Base-by-base conservation (phyloP, 305 asterid genomes). In the Plantago coronopus region DNA sequence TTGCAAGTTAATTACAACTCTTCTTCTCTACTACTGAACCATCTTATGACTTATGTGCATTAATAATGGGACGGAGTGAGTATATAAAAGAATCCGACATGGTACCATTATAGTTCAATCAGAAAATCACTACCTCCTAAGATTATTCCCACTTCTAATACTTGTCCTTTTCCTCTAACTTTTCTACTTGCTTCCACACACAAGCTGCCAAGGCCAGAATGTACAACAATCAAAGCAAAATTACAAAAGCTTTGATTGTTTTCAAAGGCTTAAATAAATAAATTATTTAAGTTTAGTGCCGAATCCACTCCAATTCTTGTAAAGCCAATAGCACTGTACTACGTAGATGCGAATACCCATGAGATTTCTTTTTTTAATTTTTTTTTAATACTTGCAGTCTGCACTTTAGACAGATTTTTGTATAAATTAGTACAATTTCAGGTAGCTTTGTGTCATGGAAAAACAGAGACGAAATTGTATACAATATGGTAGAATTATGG, bases 121-220 rank as follows among this genome's bases (percentile, higher is more conserved):
- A 69, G 69, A 65, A 69, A 81, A 79, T 76, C 81, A 78, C 79
- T 61, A 69, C 72, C 74, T 77, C 84, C 82, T 69, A 65, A 69
- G 86, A 71, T 79, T 68, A 76, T 74, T 84, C 80, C 79, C 87
- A 77, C 82, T 71, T 79, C 77, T 71, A 81, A 72, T 78, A 85
- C 71, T 81, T 84, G 94, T 84, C 90, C 48, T 69, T 45, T 64
- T 72, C 73, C 62, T 34, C 45, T 65, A 67, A 65, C 27, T 49
- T 61, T 62, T 50, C 46, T 49, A 27, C 48, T 47, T 55, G 44
- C 63, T 21, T 61, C 77, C 79, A 78, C 70, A 46, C 78, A 57
- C 83, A 67, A 70, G 50, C 6, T 16, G 79, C 80, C 85, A 79
- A 73, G 7, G 25, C 56, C 56, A 61, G 42, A 40, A 34, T 34